Conservation (phyloP, 345 rosid genomes). For the Euphorbia pulcherrima region DNA sequence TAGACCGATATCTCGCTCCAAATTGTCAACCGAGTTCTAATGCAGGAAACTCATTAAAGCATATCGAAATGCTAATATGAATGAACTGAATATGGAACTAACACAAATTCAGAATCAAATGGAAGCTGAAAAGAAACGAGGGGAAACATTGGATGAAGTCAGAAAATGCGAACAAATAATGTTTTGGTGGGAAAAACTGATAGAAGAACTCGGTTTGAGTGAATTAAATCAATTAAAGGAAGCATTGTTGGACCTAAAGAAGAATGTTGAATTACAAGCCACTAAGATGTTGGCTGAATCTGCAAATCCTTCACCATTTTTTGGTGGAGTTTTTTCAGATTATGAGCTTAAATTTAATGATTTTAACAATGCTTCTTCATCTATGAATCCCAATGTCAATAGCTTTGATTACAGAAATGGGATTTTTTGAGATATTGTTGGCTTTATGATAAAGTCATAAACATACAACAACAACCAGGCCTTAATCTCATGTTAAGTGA, state of each 20-base stretch:
- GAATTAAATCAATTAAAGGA: constrained; percentile 14
- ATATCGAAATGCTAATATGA: constrained; percentile 35
- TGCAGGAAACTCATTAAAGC: constrained; percentile 38
- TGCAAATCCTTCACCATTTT: constrained; percentile 11
- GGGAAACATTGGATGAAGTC: constrained; percentile 10
- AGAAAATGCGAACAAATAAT: background rate
- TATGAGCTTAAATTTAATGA: constrained; percentile 17
- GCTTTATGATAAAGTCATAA: no score
- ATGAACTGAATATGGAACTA: constrained; percentile 41
- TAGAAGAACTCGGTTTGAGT: constrained; percentile 10
- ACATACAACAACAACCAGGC: no score
- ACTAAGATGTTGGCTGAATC: constrained; percentile 14
- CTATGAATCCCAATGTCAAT: background rate
- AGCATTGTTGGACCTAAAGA: constrained; percentile 18
- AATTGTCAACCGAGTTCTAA: constrained; percentile 6
- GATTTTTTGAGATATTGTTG: constrained; percentile 9
- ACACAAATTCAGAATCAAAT: constrained; percentile 20
- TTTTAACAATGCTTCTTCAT: background rate
- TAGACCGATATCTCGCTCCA: constrained; percentile 25
- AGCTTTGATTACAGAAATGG: constrained; percentile 17
- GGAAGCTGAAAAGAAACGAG: constrained; percentile 14
- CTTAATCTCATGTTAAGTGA: background rate
- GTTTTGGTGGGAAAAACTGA: constrained; percentile 25
- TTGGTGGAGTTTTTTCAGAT: background rate
- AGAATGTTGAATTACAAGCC: constrained; percentile 4